Conservation (phyloP, 1,284 basidiomycete species). For the Tylopilus sp. region DNA sequence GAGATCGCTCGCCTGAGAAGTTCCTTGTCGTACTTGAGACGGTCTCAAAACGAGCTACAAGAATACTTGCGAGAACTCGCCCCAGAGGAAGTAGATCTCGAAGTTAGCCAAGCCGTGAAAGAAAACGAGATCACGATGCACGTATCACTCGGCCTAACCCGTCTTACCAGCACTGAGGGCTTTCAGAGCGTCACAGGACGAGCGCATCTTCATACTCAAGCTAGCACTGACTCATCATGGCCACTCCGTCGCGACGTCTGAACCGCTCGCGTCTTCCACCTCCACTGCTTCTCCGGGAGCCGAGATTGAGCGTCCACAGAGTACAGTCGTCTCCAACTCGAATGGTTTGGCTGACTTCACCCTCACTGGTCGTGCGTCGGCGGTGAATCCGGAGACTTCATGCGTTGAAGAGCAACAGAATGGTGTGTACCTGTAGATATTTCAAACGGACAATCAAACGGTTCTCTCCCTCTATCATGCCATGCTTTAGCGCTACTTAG, state of each 20-base stretch:
- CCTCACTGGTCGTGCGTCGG: neutral
- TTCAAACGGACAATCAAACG: neutral
- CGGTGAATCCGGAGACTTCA: neutral
- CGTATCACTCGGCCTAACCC: constrained; percentile 12
- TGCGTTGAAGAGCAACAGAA: constrained; percentile 6
- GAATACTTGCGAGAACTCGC: constrained; percentile 40
- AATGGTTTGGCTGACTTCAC: constrained; percentile 14
- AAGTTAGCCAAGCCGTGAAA: constrained; percentile 43
- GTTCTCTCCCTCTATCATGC: too few relatives aligned
- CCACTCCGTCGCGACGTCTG: constrained; percentile 31
- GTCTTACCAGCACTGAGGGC: constrained; percentile 16
- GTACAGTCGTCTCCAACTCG: constrained; percentile 3
- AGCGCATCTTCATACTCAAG: constrained; percentile 63
- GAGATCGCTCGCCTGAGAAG: constrained; percentile 75
- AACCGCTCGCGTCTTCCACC: neutral
- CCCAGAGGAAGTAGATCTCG: constrained; percentile 37
- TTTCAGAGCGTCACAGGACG: constrained; percentile 64
- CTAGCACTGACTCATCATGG: constrained; percentile 64
- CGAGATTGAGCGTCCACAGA: constrained; percentile 6
- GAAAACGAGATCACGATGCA: constrained; percentile 55
- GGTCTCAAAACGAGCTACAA: constrained; percentile 59
- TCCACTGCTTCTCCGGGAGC: neutral
- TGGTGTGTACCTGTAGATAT: constrained; percentile 30
- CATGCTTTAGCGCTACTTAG: neutral
- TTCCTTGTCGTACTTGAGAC: constrained; percentile 60